Evolutionary conservation across 2,329 filamentous ascomycete genomes (phyloP).

Genomic region (Escovopsis sp.): DNA sequence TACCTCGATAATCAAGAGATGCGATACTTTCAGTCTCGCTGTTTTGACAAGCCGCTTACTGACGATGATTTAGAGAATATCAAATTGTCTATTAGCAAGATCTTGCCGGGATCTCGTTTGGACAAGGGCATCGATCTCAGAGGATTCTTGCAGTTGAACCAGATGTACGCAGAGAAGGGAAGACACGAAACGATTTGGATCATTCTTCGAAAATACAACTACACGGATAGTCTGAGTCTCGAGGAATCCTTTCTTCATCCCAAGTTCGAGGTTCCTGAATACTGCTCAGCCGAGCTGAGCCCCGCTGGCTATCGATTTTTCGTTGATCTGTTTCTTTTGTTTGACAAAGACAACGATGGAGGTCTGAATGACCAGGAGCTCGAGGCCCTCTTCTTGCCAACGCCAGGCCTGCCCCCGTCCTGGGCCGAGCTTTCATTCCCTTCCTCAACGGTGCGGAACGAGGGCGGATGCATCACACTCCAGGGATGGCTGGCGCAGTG

Average conservation of each 20-base stretch:
- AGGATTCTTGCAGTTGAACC: slow-evolving; percentile 84
- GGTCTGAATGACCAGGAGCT: slow-evolving; percentile 80
- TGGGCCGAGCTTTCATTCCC: slow-evolving; percentile 88
- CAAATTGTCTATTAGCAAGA: slow-evolving; percentile 68
- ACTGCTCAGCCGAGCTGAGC: slow-evolving; percentile 83
- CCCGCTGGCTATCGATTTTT: slow-evolving; percentile 95
- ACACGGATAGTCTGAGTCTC: slow-evolving; percentile 86
- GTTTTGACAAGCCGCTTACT: slow-evolving; percentile 77
- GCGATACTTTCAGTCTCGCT: slow-evolving; percentile 77
- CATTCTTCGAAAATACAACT: slow-evolving; percentile 85
- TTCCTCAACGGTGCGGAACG: slow-evolving; percentile 85
- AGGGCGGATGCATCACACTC: slow-evolving; percentile 85
- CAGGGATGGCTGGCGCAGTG: slow-evolving; percentile 98
- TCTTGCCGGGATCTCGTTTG: slow-evolving; percentile 45
- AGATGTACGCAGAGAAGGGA: slow-evolving; percentile 92
- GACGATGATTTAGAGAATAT: slow-evolving; percentile 78
- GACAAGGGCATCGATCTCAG: slow-evolving; percentile 63
- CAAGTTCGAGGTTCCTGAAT: slow-evolving; percentile 86
- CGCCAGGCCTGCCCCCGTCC: slow-evolving; percentile 71
- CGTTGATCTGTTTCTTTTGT: slow-evolving; percentile 85
- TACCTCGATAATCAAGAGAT: slow-evolving; percentile 84
- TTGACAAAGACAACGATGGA: slow-evolving; percentile 95
- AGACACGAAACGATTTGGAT: slow-evolving; percentile 98
- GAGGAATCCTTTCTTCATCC: slow-evolving; percentile 86
- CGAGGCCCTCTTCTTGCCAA: slow-evolving; percentile 77